Base-by-base conservation (phyloP, 345 rosid genomes). In the Cardamine chenopodiifolia region DNA sequence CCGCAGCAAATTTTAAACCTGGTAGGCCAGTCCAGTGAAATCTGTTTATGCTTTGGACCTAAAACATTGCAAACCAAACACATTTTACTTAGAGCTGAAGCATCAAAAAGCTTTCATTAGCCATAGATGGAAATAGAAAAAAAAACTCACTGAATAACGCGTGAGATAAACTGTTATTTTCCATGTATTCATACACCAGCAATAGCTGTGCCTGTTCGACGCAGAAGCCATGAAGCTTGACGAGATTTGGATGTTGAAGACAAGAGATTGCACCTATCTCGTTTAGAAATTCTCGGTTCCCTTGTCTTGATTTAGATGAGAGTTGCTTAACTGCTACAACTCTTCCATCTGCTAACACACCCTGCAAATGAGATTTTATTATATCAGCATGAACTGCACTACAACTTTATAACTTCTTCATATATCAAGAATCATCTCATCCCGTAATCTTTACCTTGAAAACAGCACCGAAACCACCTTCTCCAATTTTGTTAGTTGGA, bases 191-290 rank as follows among this genome's bases (percentile, higher is more conserved):
- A 19, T 90, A 90, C 17, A 88, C 86, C 14, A 90, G 53, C 52
- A 86, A 60, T 22, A 88, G 66, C 40, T 90, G 89, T 81, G 82
- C 79, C 45, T 85, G 84, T 54, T 86, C 96, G 2, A 84, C 80
- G 34, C 96, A 90, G 78, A 87, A 88, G 20, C 96, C 93, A 18
- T 84, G 75, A 52, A 90, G 82, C 75, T 75, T 84, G 67, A 90
- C 96, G 5, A 90, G 91, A 79, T 90, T 88, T 18, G 88, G 87
- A 77, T 90, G 96, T 63, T 86, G 90, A 49, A 86, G 76, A 77
- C 86, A 84, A 50, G 93, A 86, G 39, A 90, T 88, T 77, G 85
- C 82, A 29, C 87, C 88, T 26, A 90, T 79, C 83, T 90, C 96
- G 2, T 85, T 86, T 70, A 90, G 62, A 70, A 90, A 90, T 59